A percentile compares a stretch with the other conserved stretches of the same genome.
Evolutionary conservation across 2,329 filamentous ascomycete genomes (phyloP).

Genomic region (Lachnellula occidentalis): DNA sequence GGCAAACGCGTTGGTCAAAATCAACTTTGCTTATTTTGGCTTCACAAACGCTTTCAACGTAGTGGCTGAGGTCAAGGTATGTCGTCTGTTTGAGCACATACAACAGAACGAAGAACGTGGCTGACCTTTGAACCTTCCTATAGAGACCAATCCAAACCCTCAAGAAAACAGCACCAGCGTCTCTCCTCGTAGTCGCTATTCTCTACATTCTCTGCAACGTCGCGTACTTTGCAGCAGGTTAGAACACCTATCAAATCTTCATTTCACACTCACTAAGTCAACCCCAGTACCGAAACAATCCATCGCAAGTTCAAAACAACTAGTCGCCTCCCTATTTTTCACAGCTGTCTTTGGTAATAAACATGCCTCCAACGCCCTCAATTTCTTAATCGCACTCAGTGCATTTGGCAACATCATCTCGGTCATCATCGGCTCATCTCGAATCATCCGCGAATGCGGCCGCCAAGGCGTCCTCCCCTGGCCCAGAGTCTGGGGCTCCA

Average conservation of each 20-base stretch:
- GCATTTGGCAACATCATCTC: constrained; percentile 55
- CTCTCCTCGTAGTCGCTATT: constrained; percentile 45
- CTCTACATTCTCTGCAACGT: constrained; percentile 56
- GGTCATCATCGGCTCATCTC: constrained; percentile 48
- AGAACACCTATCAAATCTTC: constrained; percentile 2
- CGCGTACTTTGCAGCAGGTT: constrained; percentile 52
- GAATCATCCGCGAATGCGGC: constrained; percentile 54
- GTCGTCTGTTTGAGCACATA: neutral
- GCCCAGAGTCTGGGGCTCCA: constrained; percentile 57
- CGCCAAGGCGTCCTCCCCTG: constrained; percentile 55
- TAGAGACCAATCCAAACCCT: constrained; percentile 53
- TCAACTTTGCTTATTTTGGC: constrained; percentile 53
- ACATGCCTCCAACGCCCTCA: constrained; percentile 46
- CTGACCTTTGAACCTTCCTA: neutral
- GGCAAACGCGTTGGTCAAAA: constrained; percentile 54
- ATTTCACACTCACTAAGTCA: neutral
- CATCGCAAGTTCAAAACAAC: constrained; percentile 47
- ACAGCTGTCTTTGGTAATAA: constrained; percentile 48
- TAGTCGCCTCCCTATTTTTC: constrained; percentile 39
- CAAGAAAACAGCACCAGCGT: constrained; percentile 43
- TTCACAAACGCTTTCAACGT: constrained; percentile 58
- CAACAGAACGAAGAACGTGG: neutral
- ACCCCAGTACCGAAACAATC: constrained; percentile 43
- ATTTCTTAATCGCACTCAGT: constrained; percentile 51
- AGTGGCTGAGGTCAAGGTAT: constrained; percentile 52